Base-by-base conservation (phyloP, 169 alveolate species). In the Plasmodium inui region DNA sequence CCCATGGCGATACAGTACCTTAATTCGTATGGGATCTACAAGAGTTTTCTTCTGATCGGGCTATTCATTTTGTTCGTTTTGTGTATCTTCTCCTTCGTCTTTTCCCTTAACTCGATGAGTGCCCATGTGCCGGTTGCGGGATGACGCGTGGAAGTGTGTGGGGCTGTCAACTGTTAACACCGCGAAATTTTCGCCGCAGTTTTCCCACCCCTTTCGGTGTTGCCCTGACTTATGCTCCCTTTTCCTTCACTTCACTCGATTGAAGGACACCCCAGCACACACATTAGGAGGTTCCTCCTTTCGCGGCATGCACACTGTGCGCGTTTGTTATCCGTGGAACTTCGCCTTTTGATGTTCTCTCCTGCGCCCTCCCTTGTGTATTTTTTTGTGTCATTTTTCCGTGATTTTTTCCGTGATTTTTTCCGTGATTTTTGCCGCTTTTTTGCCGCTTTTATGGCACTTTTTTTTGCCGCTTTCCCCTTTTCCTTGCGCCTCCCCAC, bases 11-110 rank as follows among this genome's bases (percentile, higher is more conserved):
- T 74, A 30, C 41, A 41, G 17, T 86, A 86, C 71, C 67, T 86
- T 61, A 86, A 86, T 73, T 9, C 80, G 41, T 86, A 86, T 76
- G 26, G 46, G 37, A 86, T 32, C 37, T 86, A 86, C 67, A 86
- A 76, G 80, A 76, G 1, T 39, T 71, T 86, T 76, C 93, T 86
- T 74, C 55, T 86, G 9, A 37, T 14, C 17, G 93, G 93, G 3
- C 2, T 74, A 19, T 10, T 86, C 7, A 30, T 86, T 19, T 26
- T 76, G 57, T 50, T 37, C 9, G 9, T 14, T 53, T 28, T 73
- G 80, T 22, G 82, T n/a, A 19, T 30, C 71, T 73, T 32, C 67
- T 74, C 93, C 30, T 86, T 86, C 39, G 14, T 30, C 30, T 86
- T 86, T 86, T n/a, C 93, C 39, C 44, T 86, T 74, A 76, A 22